Evolutionary conservation across 1,284 basidiomycete species (phyloP), one percentile per base, ranked within the genome.

Genomic region (Mycena citricolor): DNA sequence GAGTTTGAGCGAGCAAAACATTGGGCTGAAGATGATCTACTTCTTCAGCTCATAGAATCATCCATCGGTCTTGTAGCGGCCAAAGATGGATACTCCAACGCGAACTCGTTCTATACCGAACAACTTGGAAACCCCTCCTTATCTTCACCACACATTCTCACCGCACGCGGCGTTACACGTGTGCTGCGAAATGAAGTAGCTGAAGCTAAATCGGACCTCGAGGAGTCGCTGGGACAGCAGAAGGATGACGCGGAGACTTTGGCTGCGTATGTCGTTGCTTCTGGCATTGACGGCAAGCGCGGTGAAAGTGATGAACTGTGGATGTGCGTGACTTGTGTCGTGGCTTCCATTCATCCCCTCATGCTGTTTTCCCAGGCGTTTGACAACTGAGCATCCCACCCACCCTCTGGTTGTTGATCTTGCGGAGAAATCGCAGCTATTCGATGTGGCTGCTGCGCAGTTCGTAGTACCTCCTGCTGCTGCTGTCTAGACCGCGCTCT

Each of bases 21-120:
- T 42, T 89, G 86, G 75, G 89, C 89, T 3, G 91, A 93, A 61
- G 94, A 97, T 64, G 86, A 92, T 55, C 77, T 92, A 25, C 77
- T 97, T 23, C 74, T 97, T 12, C 92, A 95, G 62, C 77, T 89
- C 54, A 90, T 94, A 51, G 91, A 95, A 68, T 89, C 93, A 8
- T 83, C 83, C 50, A 86, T 97, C 47, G 85, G 86, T 11, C 78
- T 97, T 46, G 81, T 83, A 37, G 86, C 88, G 1, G 90, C 89
- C 14, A 76, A 83, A 50, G 82, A 91, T 57, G 70, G 68, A n/a
- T 90, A 86, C 69, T 73, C 74, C 39, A 80, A 88, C 60, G 69
- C 81, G 35, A 66, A 81, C 62, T 90, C 93, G 46, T 94, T 93
- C 67, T 97, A 90, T 67, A 90, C 91, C 34, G 94, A 97, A 62